Evolutionary conservation across 73 alveolate species (phyloP).

Genomic region (Paramecium octaurelia): DNA sequence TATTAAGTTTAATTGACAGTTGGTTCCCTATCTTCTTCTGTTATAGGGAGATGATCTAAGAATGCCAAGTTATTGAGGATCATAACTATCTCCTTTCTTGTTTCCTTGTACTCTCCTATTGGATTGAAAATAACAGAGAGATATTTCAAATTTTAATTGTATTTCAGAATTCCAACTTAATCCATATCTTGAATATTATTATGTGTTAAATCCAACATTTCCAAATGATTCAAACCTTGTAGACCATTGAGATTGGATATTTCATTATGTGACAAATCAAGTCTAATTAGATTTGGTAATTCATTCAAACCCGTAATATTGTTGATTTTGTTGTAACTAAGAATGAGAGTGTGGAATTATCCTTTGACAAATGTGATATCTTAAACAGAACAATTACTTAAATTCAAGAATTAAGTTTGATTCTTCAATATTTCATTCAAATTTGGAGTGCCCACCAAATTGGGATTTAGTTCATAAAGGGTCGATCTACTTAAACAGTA

Average conservation of each 20-base stretch:
- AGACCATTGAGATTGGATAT: constrained; percentile 85
- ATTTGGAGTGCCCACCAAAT: constrained; percentile 38
- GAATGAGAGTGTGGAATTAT: constrained; percentile 69
- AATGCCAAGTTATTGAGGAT: constrained; percentile 40
- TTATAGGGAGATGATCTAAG: constrained; percentile 65
- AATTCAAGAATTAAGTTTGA: not conserved
- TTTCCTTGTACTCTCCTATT: constrained; percentile 66
- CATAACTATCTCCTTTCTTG: constrained; percentile 62
- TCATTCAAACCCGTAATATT: constrained; percentile 80
- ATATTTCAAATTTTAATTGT: constrained; percentile 26
- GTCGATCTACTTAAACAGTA: constrained; percentile 62
- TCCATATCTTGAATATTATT: constrained; percentile 85
- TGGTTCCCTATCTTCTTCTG: constrained; percentile 68
- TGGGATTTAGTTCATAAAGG: constrained; percentile 58
- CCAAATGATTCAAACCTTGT: constrained; percentile 69
- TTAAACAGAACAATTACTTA: constrained; percentile 3
- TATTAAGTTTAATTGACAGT: not conserved
- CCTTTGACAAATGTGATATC: constrained; percentile 13
- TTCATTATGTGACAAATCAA: constrained; percentile 88
- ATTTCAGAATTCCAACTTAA: constrained; percentile 41
- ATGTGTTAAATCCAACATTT: constrained; percentile 85
- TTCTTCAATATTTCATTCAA: constrained; percentile 39
- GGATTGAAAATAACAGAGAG: constrained; percentile 76
- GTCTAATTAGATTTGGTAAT: constrained; percentile 78
- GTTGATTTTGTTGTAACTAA: constrained; percentile 83